These are phyloP conservation scores for Salvia hispanica DNA, from an alignment of 257 asterid species.

Conservation along the genomic window DNA sequence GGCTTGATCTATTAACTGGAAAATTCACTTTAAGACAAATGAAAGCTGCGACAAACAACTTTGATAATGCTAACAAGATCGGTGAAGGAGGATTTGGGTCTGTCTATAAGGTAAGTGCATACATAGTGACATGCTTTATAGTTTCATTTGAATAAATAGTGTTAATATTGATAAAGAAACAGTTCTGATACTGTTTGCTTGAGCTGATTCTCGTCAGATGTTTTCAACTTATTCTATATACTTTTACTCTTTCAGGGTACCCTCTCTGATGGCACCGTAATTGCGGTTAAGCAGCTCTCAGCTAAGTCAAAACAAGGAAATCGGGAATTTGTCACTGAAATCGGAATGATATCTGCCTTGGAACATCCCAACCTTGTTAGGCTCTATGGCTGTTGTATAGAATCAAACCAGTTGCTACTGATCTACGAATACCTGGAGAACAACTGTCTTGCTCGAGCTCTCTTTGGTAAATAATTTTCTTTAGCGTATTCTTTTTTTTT, in stretches of 20 bases:
- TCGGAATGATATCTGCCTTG: conserved; percentile 81
- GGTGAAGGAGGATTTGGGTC: conserved; percentile 90
- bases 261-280: conserved; percentile 52
- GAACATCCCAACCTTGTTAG: conserved; percentile 77
- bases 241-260: conserved; percentile 45
- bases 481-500: neutral
- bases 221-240: neutral
- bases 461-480: conserved; percentile 53
- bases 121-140: neutral
- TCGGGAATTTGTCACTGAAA: conserved; percentile 75
- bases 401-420: conserved; percentile 68
- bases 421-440: conserved; percentile 75
- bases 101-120: conserved; percentile 60
- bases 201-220: conserved; percentile 14
- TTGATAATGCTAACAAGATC: conserved; percentile 64
- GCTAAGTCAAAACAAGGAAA: conserved; percentile 83
- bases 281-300: conserved; percentile 85
- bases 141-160: neutral
- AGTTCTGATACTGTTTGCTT: neutral
- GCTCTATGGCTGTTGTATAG: conserved; percentile 80
- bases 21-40: conserved; percentile 65
- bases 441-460: conserved; percentile 81
- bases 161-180: neutral
- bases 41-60: conserved; percentile 70
- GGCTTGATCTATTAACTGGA: conserved; percentile 61